phyloP scores from a whole-genome alignment of 768 basidiomycete genomes.

The Ramaria sp. region DNA sequence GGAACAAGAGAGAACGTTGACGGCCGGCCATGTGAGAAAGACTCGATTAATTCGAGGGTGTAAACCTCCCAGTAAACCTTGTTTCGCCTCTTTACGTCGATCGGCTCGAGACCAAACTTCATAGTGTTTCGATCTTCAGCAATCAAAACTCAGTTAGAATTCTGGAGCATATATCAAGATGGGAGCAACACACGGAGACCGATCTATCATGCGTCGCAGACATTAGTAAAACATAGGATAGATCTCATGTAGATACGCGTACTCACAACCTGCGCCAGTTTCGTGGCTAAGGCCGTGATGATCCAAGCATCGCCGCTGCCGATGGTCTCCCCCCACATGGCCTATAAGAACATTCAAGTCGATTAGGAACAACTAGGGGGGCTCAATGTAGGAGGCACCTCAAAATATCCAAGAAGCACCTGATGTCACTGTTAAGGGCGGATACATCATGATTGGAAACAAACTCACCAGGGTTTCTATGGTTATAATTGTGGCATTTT shows the following conservation, averaged over 20 bases:
- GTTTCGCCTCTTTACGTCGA: conserved; percentile 54
- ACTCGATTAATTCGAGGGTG: conserved; percentile 5
- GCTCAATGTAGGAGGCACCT: neutral
- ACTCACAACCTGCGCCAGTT: conserved; percentile 10
- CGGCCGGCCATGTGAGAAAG: conserved; percentile 7
- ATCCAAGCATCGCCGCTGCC: conserved; percentile 10
- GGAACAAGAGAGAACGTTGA: conserved; percentile 7
- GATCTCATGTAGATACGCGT: neutral
- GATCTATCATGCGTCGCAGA: conserved; percentile 27
- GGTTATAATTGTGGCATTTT: conserved; percentile 59
- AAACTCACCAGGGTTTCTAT: conserved; percentile 61
- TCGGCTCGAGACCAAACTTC: conserved; percentile 47
- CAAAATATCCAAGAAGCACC: conserved; percentile 5
- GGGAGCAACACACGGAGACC: conserved; percentile 46
- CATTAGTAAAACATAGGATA: neutral
- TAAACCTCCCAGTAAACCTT: conserved; percentile 69
- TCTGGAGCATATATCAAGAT: conserved; percentile 12
- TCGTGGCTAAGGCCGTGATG: conserved; percentile 7
- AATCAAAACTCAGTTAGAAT: conserved; percentile 15
- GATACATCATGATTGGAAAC: conserved; percentile 22
- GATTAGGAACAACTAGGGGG: neutral
- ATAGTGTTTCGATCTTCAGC: conserved; percentile 54
- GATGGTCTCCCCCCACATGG: conserved; percentile 9
- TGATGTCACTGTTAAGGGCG: neutral
- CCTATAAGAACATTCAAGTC: neutral